phyloP scores from a whole-genome alignment of 805 yeast species.

The Lipomyces yamadae region DNA sequence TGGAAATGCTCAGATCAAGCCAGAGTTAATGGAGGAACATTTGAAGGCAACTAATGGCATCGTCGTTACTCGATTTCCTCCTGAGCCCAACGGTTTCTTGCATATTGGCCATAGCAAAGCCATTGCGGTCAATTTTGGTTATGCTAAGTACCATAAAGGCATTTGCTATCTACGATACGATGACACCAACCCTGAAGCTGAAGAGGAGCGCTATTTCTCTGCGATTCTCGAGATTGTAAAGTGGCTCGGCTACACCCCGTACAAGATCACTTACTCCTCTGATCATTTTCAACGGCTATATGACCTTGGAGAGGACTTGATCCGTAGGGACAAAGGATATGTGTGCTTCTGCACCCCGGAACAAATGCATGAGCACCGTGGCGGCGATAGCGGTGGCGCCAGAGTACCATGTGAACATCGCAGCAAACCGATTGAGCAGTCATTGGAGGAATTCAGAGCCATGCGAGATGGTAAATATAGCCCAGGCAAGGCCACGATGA shows the following conservation, averaged over 20 bases:
- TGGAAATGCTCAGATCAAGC: conserved; percentile 87
- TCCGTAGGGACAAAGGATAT: conserved; percentile 74
- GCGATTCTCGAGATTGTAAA: conserved; percentile 81
- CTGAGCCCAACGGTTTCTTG: conserved; percentile 96
- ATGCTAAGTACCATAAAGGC: conserved; percentile 84
- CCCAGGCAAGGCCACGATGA: conserved; percentile 90
- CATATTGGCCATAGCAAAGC: conserved; percentile 99
- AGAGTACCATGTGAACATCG: conserved; percentile 84
- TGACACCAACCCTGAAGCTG: conserved; percentile 99
- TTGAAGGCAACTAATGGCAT: conserved; percentile 75
- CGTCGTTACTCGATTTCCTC: conserved; percentile 95
- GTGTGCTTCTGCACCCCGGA: conserved; percentile 94
- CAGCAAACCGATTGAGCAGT: conserved; percentile 69
- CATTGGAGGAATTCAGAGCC: conserved; percentile 77
- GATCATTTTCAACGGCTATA: conserved; percentile 92
- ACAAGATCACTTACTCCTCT: conserved; percentile 92
- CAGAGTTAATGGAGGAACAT: conserved; percentile 83
- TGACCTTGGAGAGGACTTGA: conserved; percentile 82
- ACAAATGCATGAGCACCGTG: conserved; percentile 87
- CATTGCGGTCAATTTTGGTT: conserved; percentile 97
- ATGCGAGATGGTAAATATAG: conserved; percentile 90
- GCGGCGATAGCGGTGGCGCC: conserved; percentile 87
- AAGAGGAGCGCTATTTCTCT: conserved; percentile 86
- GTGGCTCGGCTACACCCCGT: conserved; percentile 95
- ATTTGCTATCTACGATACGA: conserved; percentile 91